Conservation (phyloP, 805 yeast genomes). For the Peterozyma xylosa region DNA sequence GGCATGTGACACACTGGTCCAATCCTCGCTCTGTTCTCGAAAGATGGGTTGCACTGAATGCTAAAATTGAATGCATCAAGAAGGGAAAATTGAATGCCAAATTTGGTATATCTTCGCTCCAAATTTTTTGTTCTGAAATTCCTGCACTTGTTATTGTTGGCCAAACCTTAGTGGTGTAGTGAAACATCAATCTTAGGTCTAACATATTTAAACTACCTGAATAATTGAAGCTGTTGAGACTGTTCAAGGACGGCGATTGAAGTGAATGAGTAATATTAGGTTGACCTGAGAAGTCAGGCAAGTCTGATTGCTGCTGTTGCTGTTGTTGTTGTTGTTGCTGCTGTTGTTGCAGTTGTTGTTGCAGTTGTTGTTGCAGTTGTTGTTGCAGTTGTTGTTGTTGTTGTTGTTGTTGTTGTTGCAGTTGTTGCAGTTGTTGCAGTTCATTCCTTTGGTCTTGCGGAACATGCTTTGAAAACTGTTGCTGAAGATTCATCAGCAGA, state of each 20-base stretch:
- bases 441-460: background rate
- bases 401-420: constrained; percentile 3
- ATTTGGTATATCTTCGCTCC: constrained; percentile 85
- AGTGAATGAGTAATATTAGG: constrained; percentile 6
- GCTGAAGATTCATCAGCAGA: constrained; percentile 13
- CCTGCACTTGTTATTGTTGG: constrained; percentile 88
- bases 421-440: constrained; percentile 4
- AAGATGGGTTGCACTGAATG: constrained; percentile 88
- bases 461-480: constrained; percentile 13
- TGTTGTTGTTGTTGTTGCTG: background rate
- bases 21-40: constrained; percentile 69
- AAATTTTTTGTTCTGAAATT: constrained; percentile 74
- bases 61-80: constrained; percentile 85
- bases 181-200: constrained; percentile 79
- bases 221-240: constrained; percentile 7
- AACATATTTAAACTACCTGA: constrained; percentile 48
- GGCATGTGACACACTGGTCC: constrained; percentile 77
- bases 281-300: background rate
- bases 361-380: constrained; percentile 10
- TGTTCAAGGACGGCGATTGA: constrained; percentile 1
- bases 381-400: constrained; percentile 12
- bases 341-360: background rate
- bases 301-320: background rate
- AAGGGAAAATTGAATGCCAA: constrained; percentile 85
- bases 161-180: constrained; percentile 79